A percentile compares a stretch with the other conserved stretches of the same genome.
Evolutionary conservation across 352 stramenopile species (phyloP).

Genomic region (Phytophthora pinifolia): DNA sequence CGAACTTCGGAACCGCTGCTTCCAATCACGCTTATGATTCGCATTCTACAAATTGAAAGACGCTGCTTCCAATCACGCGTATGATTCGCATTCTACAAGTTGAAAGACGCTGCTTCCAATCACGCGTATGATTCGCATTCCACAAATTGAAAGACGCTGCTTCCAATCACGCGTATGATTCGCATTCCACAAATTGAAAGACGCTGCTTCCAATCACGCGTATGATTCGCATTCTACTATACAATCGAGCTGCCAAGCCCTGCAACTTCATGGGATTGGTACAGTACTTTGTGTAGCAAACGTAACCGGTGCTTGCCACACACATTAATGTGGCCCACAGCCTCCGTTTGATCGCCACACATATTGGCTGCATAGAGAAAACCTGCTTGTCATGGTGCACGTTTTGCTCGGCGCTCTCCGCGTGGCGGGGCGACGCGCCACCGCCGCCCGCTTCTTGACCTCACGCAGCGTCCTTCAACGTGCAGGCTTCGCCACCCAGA

Average conservation of each 20-base stretch:
- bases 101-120: too few relatives aligned
- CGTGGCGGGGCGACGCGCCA: conserved; percentile 21
- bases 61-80: conserved; percentile 32
- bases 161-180: conserved; percentile 36
- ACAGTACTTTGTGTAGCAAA: too few relatives aligned
- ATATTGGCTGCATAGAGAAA: conserved; percentile 21
- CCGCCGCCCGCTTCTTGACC: conserved; percentile 14
- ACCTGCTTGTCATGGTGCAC: conserved; percentile 39
- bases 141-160: conserved; percentile 13
- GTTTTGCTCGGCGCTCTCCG: conserved; percentile 49
- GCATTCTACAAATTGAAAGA: too few relatives aligned
- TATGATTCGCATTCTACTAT: too few relatives aligned
- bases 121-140: too few relatives aligned
- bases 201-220: conserved; percentile 30
- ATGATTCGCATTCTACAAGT: too few relatives aligned
- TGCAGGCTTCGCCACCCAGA: conserved; percentile 55
- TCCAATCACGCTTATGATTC: too few relatives aligned
- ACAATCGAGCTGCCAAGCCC: too few relatives aligned
- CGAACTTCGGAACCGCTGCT: too few relatives aligned
- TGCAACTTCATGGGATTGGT: background rate
- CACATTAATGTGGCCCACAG: background rate
- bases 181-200: too few relatives aligned
- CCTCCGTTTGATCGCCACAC: conserved; percentile 18
- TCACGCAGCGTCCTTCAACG: conserved; percentile 22
- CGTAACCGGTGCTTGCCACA: too few relatives aligned